A percentile compares a stretch with the other conserved stretches of the same genome.
phyloP scores from a whole-genome alignment of 2,329 filamentous ascomycete species.

The Colletotrichum eremochloae region DNA sequence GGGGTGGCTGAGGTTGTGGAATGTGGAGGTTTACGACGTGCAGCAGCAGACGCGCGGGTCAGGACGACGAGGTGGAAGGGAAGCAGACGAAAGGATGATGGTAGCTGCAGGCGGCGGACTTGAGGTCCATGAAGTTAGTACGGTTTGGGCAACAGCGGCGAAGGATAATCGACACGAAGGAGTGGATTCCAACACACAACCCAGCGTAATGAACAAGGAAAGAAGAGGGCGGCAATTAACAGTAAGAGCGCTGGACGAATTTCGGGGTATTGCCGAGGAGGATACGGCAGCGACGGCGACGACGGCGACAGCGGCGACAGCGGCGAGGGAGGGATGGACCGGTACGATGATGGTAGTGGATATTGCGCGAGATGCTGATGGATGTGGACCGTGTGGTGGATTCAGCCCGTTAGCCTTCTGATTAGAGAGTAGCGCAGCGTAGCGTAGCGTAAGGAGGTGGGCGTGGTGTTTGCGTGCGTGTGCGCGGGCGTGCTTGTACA shows the following conservation, averaged over 20 bases:
- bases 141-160: constrained; percentile 36
- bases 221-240: not conserved
- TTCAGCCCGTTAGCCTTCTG: constrained; percentile 14
- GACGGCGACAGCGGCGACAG: not conserved
- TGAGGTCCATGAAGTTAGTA: constrained; percentile 40
- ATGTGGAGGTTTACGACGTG: constrained; percentile 17
- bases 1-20: not conserved
- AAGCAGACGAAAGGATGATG: constrained; percentile 18
- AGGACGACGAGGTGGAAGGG: constrained; percentile 21
- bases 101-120: constrained; percentile 38
- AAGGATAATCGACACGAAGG: constrained; percentile 29
- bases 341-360: constrained; percentile 7
- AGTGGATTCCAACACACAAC: constrained; percentile 4
- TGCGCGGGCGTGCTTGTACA: not conserved
- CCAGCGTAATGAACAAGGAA: constrained; percentile 25
- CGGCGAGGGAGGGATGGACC: constrained; percentile 12
- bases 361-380: not conserved
- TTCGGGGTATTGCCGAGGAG: constrained; percentile 31
- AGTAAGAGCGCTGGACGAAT: constrained; percentile 1
- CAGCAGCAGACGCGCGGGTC: constrained; percentile 26
- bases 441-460: not conserved
- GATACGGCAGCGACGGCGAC: not conserved
- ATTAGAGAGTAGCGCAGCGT: constrained; percentile 23
- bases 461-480: not conserved
- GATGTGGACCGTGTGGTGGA: constrained; percentile 14